These are phyloP conservation scores for Acidiella bohemica DNA, from an alignment of 495 filamentous ascomycete species.

Conservation along the genomic window DNA sequence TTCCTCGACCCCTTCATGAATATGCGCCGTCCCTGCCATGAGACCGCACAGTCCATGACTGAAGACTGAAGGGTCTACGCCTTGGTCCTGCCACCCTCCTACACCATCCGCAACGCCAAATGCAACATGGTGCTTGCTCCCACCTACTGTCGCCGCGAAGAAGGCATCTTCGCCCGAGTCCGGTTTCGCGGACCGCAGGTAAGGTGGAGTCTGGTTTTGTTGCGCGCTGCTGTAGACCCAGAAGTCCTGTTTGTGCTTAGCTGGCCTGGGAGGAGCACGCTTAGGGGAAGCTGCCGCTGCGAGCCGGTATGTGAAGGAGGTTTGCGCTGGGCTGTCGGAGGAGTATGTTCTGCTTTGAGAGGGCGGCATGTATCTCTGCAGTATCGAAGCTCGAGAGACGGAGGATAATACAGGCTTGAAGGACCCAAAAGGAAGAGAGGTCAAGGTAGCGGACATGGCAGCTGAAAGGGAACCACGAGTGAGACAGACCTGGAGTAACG, in stretches of 20 bases:
- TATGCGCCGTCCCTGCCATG: constrained; percentile 58
- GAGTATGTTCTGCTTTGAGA: neutral
- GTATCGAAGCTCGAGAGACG: constrained; percentile 1
- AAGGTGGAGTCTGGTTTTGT: constrained; percentile 15
- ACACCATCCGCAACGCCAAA: constrained; percentile 88
- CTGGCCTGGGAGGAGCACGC: constrained; percentile 54
- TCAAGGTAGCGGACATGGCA: constrained; percentile 13
- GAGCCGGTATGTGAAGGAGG: constrained; percentile 45
- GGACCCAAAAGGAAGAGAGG: neutral
- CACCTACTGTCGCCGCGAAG: constrained; percentile 65
- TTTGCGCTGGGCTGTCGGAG: constrained; percentile 2
- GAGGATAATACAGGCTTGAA: neutral
- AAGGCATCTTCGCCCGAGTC: constrained; percentile 91
- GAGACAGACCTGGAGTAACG: neutral
- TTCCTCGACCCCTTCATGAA: constrained; percentile 13
- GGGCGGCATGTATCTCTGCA: neutral
- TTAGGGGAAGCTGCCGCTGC: constrained; percentile 68
- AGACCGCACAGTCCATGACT: constrained; percentile 87
- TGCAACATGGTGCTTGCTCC: constrained; percentile 43
- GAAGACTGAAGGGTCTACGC: constrained; percentile 88
- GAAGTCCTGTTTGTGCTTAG: constrained; percentile 19
- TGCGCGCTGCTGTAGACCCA: constrained; percentile 14
- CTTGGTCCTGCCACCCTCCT: constrained; percentile 82
- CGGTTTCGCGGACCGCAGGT: constrained; percentile 29
- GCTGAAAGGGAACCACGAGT: neutral